Conservation (phyloP, 148 eudicot genomes). For the Chenopodium album region DNA sequence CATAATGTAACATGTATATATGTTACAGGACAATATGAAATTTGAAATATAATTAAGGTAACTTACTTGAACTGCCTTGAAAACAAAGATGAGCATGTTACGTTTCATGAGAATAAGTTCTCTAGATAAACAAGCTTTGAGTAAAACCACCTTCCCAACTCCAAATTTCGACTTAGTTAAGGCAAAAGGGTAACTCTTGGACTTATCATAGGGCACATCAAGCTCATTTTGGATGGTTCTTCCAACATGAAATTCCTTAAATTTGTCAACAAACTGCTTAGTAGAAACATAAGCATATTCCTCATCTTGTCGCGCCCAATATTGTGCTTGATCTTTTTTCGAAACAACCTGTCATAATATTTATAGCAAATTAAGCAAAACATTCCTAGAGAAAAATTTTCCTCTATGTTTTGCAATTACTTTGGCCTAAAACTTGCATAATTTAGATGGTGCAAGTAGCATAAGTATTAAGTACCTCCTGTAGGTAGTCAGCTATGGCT, state of each 20-base stretch:
- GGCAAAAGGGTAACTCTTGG: slow-evolving; percentile 36
- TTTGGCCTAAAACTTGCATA: background rate
- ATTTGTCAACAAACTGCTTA: slow-evolving; percentile 35
- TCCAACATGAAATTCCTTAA: slow-evolving; percentile 38
- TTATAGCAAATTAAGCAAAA: background rate
- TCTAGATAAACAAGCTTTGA: slow-evolving; percentile 56
- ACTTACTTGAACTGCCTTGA: slow-evolving; percentile 39
- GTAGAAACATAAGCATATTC: slow-evolving; percentile 31
- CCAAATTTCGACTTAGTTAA: slow-evolving; percentile 47
- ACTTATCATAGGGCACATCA: slow-evolving; percentile 35
- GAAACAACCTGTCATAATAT: slow-evolving; percentile 36
- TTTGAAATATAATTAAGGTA: background rate
- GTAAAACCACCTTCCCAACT: slow-evolving; percentile 42
- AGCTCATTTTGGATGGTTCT: slow-evolving; percentile 28
- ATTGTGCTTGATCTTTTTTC: slow-evolving; percentile 44
- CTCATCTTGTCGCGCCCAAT: slow-evolving; percentile 35
- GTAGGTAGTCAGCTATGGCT: slow-evolving; percentile 35
- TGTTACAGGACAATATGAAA: background rate
- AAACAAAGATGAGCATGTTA: slow-evolving; percentile 47
- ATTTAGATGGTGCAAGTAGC: background rate
- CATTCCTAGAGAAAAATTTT: background rate
- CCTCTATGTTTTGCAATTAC: background rate
- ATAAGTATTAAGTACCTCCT: slow-evolving; percentile 38
- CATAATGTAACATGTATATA: background rate
- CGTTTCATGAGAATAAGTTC: slow-evolving; percentile 62